Evolutionary conservation across 2,329 filamentous ascomycete species (phyloP).

Genomic region (Dactylonectria macrodidyma): DNA sequence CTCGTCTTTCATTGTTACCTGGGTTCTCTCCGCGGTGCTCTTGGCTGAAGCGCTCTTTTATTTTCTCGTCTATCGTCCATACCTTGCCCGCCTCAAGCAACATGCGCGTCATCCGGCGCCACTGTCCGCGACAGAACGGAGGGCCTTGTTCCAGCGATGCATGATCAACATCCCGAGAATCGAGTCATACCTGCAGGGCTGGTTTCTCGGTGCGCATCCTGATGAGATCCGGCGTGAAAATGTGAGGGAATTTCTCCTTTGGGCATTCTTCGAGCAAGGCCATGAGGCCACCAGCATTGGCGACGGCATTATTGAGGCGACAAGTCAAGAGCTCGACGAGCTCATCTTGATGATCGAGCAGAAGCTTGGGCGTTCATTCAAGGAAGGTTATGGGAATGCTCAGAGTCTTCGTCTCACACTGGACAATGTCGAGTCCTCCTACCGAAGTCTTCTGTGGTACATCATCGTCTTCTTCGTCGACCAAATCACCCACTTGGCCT

Average conservation of each 20-base stretch:
- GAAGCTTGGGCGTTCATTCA: slow-evolving; percentile 65
- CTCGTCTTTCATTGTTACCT: slow-evolving; percentile 32
- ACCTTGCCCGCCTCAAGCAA: slow-evolving; percentile 55
- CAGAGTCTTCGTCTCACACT: slow-evolving; percentile 74
- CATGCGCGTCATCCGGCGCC: slow-evolving; percentile 59
- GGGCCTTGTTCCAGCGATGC: slow-evolving; percentile 70
- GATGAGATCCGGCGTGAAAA: slow-evolving; percentile 77
- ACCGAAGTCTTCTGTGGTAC: slow-evolving; percentile 77
- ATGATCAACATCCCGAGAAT: slow-evolving; percentile 68
- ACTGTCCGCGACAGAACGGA: slow-evolving; percentile 63
- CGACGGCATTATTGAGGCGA: slow-evolving; percentile 45
- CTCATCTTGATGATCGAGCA: slow-evolving; percentile 68
- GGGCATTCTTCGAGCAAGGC: slow-evolving; percentile 74
- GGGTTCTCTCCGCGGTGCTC: slow-evolving; percentile 50
- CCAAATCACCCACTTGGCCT: slow-evolving; percentile 61
- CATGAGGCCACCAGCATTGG: slow-evolving; percentile 44
- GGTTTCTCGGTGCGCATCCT: slow-evolving; percentile 75
- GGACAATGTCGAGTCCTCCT: slow-evolving; percentile 73
- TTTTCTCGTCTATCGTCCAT: slow-evolving; percentile 59
- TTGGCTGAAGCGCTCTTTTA: slow-evolving; percentile 60
- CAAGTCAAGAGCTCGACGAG: slow-evolving; percentile 59
- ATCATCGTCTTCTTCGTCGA: slow-evolving; percentile 69
- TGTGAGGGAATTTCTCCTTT: slow-evolving; percentile 75
- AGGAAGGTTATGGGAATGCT: slow-evolving; percentile 69
- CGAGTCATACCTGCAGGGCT: slow-evolving; percentile 71